A percentile compares a stretch with the other conserved stretches of the same genome.
These are phyloP conservation scores for Yamadazyma jaroonii DNA, from an alignment of 1,139 yeast species.

Conservation along the genomic window DNA sequence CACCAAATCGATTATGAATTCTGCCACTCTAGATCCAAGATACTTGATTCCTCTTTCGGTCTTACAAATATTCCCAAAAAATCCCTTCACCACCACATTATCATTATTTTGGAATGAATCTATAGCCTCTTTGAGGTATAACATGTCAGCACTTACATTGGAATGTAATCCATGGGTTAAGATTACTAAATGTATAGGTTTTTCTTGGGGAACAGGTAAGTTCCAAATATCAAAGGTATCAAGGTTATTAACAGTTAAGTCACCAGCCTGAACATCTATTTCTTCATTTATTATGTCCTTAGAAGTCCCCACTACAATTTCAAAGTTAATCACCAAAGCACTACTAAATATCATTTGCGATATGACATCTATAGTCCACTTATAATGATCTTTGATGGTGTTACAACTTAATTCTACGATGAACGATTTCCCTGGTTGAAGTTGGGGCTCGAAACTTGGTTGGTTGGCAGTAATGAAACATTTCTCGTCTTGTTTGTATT, in stretches of 20 bases:
- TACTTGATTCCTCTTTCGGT: conserved; percentile 91
- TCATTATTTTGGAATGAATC: conserved; percentile 50
- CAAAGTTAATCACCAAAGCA: conserved; percentile 68
- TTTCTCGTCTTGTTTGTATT: conserved; percentile 53
- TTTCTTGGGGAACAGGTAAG: conserved; percentile 42
- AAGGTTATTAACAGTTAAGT: conserved; percentile 41
- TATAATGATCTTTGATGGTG: conserved; percentile 39
- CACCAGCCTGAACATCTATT: neutral
- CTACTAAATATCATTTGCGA: conserved; percentile 80
- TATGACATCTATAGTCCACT: conserved; percentile 83
- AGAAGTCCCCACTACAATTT: conserved; percentile 57
- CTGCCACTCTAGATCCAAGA: conserved; percentile 80
- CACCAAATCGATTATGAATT: conserved; percentile 63
- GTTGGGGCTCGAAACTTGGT: conserved; percentile 66
- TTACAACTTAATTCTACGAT: conserved; percentile 45
- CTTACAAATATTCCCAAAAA: conserved; percentile 76
- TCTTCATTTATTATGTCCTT: conserved; percentile 40
- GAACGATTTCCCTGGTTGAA: conserved; percentile 59
- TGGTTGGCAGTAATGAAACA: conserved; percentile 68
- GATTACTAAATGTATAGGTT: conserved; percentile 69
- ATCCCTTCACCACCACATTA: conserved; percentile 77
- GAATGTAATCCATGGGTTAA: conserved; percentile 93
- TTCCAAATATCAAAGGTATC: conserved; percentile 80
- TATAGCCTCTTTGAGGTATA: conserved; percentile 77
- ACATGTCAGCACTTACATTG: conserved; percentile 84